These are phyloP conservation scores for Trichoderma atroviride DNA, from an alignment of 2,329 filamentous ascomycete species.

Conservation along the genomic window DNA sequence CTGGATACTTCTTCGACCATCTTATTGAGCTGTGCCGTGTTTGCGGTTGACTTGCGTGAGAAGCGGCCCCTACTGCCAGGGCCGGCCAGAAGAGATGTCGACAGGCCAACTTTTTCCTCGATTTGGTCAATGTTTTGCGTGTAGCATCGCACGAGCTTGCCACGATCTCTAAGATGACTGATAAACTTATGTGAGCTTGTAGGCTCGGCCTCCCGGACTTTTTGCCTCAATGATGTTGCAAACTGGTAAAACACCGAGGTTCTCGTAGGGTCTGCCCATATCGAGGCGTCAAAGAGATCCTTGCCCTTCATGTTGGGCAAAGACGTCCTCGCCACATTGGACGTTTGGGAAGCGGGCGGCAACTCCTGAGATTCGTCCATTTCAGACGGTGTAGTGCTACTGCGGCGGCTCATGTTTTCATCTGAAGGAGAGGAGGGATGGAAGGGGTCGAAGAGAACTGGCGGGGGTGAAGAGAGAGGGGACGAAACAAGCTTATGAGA, in stretches of 20 bases:
- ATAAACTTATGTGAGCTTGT: conserved; percentile 71
- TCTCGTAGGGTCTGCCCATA: conserved; percentile 68
- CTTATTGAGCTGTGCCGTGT: conserved; percentile 39
- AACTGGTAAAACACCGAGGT: conserved; percentile 75
- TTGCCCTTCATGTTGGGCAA: conserved; percentile 69
- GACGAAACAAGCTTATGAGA: conserved; percentile 49
- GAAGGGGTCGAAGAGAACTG: conserved; percentile 55
- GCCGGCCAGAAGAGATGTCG: conserved; percentile 62
- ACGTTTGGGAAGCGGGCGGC: conserved; percentile 45
- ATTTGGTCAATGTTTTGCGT: conserved; percentile 77
- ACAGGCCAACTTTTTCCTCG: conserved; percentile 69
- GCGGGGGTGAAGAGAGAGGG: conserved; percentile 60
- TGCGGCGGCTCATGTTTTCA: conserved; percentile 40
- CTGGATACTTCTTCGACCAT: conserved; percentile 43
- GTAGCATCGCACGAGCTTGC: conserved; percentile 71
- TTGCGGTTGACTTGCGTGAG: conserved; percentile 51
- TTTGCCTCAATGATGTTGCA: conserved; percentile 67
- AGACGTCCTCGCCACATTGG: conserved; percentile 38
- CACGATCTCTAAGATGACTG: conserved; percentile 64
- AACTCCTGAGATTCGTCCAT: conserved; percentile 49
- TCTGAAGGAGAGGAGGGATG: conserved; percentile 43
- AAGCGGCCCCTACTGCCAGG: conserved; percentile 65
- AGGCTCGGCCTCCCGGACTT: conserved; percentile 63
- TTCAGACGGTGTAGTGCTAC: conserved; percentile 49
- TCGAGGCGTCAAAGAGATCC: conserved; percentile 70